Evolutionary conservation across 2,329 filamentous ascomycete genomes (phyloP).

Genomic region (Aspergillus texensis): DNA sequence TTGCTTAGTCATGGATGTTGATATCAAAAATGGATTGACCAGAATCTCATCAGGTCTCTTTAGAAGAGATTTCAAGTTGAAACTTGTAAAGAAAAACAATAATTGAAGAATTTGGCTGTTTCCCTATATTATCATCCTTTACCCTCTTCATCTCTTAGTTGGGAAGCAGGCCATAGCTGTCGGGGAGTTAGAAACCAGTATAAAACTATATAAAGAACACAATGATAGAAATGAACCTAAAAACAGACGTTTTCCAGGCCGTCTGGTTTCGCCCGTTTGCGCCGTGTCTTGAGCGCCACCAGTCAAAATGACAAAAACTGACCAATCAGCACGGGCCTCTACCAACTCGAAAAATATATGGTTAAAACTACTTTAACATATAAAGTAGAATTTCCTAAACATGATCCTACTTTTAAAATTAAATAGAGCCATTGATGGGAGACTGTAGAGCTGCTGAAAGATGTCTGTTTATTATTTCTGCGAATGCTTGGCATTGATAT

Average conservation of each 20-base stretch:
- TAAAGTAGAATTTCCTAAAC: background rate
- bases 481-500: background rate
- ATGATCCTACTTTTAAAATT: background rate
- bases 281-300: background rate
- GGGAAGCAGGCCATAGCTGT: no score
- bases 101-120: no score
- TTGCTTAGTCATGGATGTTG: slow-evolving; percentile 7
- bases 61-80: no score
- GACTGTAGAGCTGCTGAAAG: background rate
- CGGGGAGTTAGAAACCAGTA: no score
- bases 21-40: background rate
- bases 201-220: background rate
- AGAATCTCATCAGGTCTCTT: no score
- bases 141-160: no score
- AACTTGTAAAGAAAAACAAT: no score
- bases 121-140: background rate
- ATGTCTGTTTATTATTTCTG: background rate
- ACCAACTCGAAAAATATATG: background rate
- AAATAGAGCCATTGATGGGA: background rate
- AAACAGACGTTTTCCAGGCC: background rate
- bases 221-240: background rate
- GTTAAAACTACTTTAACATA: background rate
- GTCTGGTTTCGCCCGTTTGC: background rate
- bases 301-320: background rate
- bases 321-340: background rate